Conservation (phyloP, 352 stramenopile species). For the Phytopythium ostracodes region DNA sequence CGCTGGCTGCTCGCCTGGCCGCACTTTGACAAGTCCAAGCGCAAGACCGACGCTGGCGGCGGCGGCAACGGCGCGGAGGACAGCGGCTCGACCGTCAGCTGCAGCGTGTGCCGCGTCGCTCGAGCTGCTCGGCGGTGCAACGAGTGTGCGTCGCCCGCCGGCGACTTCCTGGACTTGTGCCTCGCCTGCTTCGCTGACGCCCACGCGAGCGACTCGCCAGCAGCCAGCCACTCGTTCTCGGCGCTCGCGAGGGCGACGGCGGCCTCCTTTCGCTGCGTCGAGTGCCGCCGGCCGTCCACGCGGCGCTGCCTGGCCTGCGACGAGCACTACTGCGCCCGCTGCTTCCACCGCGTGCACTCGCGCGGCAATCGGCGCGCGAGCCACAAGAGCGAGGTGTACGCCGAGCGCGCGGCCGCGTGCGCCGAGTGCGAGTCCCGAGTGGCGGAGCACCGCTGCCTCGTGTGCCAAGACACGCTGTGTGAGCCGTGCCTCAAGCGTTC, state of each 20-base stretch:
- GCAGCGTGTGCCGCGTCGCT: conserved; percentile 53
- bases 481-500: conserved; percentile 57
- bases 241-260: conserved; percentile 32
- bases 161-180: conserved; percentile 74
- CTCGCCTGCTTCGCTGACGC: conserved; percentile 69
- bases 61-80: not conserved
- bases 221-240: conserved; percentile 43
- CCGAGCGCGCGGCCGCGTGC: conserved; percentile 44
- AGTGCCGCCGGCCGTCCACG: conserved; percentile 61
- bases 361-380: conserved; percentile 46
- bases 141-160: conserved; percentile 53
- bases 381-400: conserved; percentile 63
- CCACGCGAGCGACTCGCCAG: conserved; percentile 27
- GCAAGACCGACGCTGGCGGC: not conserved
- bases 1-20: conserved; percentile 73
- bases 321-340: conserved; percentile 79
- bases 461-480: conserved; percentile 67
- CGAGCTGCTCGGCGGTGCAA: conserved; percentile 58
- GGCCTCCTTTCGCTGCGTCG: conserved; percentile 59
- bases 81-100: conserved; percentile 15
- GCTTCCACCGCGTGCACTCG: conserved; percentile 65
- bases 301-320: conserved; percentile 64
- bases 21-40: conserved; percentile 23
- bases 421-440: conserved; percentile 72
- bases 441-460: conserved; percentile 56